Evolutionary conservation across 2,329 filamentous ascomycete species (phyloP), one percentile per base, ranked within the genome.

Genomic region (Mariannaea sp.): DNA sequence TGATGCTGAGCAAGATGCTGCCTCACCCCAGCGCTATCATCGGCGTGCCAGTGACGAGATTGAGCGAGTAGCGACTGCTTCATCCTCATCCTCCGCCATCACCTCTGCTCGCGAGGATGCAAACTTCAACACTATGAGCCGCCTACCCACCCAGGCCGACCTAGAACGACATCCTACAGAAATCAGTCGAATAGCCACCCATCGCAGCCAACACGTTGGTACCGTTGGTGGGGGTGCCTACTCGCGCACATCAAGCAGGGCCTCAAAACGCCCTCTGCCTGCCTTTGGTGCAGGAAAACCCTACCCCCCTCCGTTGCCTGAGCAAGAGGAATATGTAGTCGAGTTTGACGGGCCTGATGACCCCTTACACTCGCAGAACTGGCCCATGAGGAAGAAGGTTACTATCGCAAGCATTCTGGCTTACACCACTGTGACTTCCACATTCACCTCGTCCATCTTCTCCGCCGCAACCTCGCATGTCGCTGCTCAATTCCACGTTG

Each of bases 311-410:
- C 77, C 75, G 0, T 69, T 92, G 35, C 88, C 88, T 2, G 83
- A 85, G 12, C 79, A 81, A 62, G 89, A 92, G 64, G 84, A 89
- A 59, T 93, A 92, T 66, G 88, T 92, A 0, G 89, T 92, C 36
- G 89, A 91, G 71, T 96, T 96, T 67, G 87, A 92, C 62, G 92
- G 91, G 0, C 87, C 85, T 1, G 80, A 92, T 59, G 92, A 96
- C 65, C 91, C 91, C 2, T 68, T 92, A 55, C 91, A 96, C 71
- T 88, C 90, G 1, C 89, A 93, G 74, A 96, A 96, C 70, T 96
- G 92, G 92, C 80, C 88, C 0, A 67, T 89, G 48, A 82, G 76
- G 68, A 92, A 89, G 77, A 96, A 96, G 84, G 43, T 91, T 32
- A 63, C 82, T 4, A 89, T 86, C 0, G 83, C 85, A 16, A 78